phyloP scores from a whole-genome alignment of 352 stramenopile genomes.

The Phytophthora crassamura region DNA sequence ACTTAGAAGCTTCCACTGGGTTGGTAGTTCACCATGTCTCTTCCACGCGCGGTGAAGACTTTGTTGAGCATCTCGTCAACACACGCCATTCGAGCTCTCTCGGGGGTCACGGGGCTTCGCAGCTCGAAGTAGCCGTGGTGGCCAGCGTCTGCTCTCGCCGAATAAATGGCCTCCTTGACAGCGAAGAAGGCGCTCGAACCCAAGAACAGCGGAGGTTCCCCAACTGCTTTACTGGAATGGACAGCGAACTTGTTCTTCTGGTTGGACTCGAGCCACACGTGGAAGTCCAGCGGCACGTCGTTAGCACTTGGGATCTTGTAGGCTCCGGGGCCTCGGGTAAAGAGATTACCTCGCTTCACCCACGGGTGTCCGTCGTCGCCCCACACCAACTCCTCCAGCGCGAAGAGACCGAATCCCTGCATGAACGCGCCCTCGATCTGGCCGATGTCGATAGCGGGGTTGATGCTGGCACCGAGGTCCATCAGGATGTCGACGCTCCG shows the following conservation, averaged over 20 bases:
- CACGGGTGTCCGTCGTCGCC: constrained; percentile 94
- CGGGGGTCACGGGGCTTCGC: constrained; percentile 78
- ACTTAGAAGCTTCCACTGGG: constrained; percentile 68
- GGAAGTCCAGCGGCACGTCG: constrained; percentile 94
- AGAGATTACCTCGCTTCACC: constrained; percentile 92
- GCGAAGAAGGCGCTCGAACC: constrained; percentile 95
- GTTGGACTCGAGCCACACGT: constrained; percentile 94
- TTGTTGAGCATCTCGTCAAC: constrained; percentile 72
- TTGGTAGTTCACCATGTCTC: constrained; percentile 70
- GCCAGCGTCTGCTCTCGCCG: constrained; percentile 75
- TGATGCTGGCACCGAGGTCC: constrained; percentile 95
- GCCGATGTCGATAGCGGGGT: constrained; percentile 97
- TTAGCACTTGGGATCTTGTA: constrained; percentile 99
- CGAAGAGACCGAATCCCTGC: constrained; percentile 95
- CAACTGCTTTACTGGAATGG: constrained; percentile 96
- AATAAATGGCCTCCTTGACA: constrained; percentile 94
- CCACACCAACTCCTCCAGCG: constrained; percentile 95
- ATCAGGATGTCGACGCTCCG: constrained; percentile 87
- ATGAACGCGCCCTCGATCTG: constrained; percentile 98
- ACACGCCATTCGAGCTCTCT: constrained; percentile 88
- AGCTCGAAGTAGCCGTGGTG: constrained; percentile 75
- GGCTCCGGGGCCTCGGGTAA: constrained; percentile 94
- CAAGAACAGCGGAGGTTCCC: constrained; percentile 96
- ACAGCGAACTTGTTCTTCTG: constrained; percentile 95
- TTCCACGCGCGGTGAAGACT: constrained; percentile 65